Conservation (phyloP, 164 flowering plant genomes). For the Pachysandra terminalis region DNA sequence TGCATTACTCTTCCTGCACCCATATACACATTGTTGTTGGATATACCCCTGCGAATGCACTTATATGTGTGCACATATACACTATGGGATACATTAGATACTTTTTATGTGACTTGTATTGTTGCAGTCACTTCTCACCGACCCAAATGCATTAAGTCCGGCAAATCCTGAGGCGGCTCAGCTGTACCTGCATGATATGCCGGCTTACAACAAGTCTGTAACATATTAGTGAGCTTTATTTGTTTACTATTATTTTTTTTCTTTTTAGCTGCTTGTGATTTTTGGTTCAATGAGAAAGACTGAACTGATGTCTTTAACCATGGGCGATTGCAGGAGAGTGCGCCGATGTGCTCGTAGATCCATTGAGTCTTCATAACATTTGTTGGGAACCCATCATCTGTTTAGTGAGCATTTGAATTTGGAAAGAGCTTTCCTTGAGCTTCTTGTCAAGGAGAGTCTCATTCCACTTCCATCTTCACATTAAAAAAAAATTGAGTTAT, state of each 20-base stretch:
- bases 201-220: constrained; percentile 43
- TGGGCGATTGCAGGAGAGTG: constrained; percentile 38
- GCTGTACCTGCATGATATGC: constrained; percentile 40
- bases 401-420: constrained; percentile 4
- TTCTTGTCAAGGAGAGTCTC: neutral
- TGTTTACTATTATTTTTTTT: neutral
- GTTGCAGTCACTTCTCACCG: constrained; percentile 61
- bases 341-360: constrained; percentile 54
- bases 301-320: neutral
- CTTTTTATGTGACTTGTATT: too few species aligned
- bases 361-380: constrained; percentile 30
- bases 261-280: too few species aligned
- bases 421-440: neutral
- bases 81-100: too few species aligned
- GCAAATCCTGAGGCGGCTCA: constrained; percentile 61
- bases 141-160: constrained; percentile 54
- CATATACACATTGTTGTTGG: too few species aligned
- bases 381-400: neutral
- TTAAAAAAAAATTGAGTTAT: too few species aligned
- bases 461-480: too few species aligned
- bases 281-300: too few species aligned
- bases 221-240: too few species aligned
- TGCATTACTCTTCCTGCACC: neutral
- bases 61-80: too few species aligned
- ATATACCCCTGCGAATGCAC: too few species aligned